A percentile compares a stretch with the other conserved stretches of the same genome.
Conservation (phyloP, 208 protist species). For the Strigomonas culicis region DNA sequence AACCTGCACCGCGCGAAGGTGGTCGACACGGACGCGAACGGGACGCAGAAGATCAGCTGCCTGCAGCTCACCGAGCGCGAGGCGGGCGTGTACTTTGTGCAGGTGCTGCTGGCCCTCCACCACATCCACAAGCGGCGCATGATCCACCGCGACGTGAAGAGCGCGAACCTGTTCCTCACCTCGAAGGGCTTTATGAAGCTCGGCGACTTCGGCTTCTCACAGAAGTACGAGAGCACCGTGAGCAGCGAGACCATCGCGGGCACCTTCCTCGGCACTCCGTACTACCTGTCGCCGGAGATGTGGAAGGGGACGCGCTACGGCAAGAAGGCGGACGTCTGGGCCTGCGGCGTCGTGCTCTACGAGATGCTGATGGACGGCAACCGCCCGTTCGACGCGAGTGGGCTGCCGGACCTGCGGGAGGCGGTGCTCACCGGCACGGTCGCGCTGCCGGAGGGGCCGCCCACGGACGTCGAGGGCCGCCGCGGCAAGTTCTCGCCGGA, state of each 20-base stretch:
- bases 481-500: slow-evolving; percentile 45
- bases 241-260: slow-evolving; percentile 73
- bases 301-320: slow-evolving; percentile 79
- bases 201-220: slow-evolving; percentile 92
- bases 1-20: slow-evolving; percentile 38
- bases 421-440: slow-evolving; percentile 51
- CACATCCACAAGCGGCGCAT: slow-evolving; percentile 87
- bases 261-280: slow-evolving; percentile 90
- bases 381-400: slow-evolving; percentile 67
- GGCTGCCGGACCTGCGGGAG: slow-evolving; percentile 49
- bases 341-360: slow-evolving; percentile 77
- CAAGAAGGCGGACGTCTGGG: slow-evolving; percentile 89
- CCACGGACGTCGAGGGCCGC: slow-evolving; percentile 12
- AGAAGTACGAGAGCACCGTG: slow-evolving; percentile 86
- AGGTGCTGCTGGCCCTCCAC: slow-evolving; percentile 78
- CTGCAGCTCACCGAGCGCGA: slow-evolving; percentile 65
- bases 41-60: background rate
- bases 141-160: slow-evolving; percentile 92
- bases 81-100: slow-evolving; percentile 74
- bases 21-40: background rate
- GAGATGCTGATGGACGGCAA: slow-evolving; percentile 78
- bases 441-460: slow-evolving; percentile 37
- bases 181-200: slow-evolving; percentile 85
- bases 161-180: slow-evolving; percentile 88
- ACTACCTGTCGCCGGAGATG: slow-evolving; percentile 92